These are phyloP conservation scores for Macroventuria anomochaeta DNA, from an alignment of 2,329 filamentous ascomycete genomes.

Conservation along the genomic window DNA sequence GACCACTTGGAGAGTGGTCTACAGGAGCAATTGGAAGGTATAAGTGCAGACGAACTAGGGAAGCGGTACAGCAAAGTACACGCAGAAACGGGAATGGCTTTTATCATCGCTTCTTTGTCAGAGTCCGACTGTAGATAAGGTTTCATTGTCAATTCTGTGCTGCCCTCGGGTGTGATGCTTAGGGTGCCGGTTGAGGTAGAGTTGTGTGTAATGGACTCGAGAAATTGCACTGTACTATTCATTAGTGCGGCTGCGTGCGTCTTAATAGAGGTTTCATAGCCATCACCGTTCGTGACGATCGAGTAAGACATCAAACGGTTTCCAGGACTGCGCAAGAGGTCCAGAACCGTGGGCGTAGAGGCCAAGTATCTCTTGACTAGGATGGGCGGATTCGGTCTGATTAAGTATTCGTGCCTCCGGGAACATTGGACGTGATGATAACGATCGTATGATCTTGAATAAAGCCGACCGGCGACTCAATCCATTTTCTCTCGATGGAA, in stretches of 20 bases:
- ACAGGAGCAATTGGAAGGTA: too few relatives aligned
- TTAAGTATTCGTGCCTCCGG: slow-evolving; percentile 18
- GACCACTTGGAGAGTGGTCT: too few relatives aligned
- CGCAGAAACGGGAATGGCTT: too few relatives aligned
- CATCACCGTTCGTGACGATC: slow-evolving; percentile 46
- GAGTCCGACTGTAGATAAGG: slow-evolving; percentile 57
- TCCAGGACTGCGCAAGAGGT: slow-evolving; percentile 50
- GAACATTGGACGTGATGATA: slow-evolving; percentile 21
- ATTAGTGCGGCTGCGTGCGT: slow-evolving; percentile 49
- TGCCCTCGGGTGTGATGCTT: slow-evolving; percentile 31
- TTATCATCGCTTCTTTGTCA: slow-evolving; percentile 43
- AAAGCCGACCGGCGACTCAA: slow-evolving; percentile 34
- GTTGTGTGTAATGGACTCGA: slow-evolving; percentile 27
- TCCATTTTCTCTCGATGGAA: slow-evolving; percentile 28
- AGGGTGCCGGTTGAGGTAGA: slow-evolving; percentile 27
- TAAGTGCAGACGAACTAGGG: too few relatives aligned
- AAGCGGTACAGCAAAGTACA: too few relatives aligned
- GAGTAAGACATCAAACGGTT: slow-evolving; percentile 55
- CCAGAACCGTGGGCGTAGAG: slow-evolving; percentile 38
- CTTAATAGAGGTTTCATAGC: slow-evolving; percentile 37
- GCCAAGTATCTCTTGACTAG: slow-evolving; percentile 18
- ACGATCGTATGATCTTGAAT: slow-evolving; percentile 37
- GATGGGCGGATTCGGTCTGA: slow-evolving; percentile 17
- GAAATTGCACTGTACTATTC: slow-evolving; percentile 24
- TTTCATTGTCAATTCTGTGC: slow-evolving; percentile 52